Evolutionary conservation across 345 rosid genomes (phyloP), one percentile per base, ranked within the genome.

Genomic region (Syzygium aromaticum): DNA sequence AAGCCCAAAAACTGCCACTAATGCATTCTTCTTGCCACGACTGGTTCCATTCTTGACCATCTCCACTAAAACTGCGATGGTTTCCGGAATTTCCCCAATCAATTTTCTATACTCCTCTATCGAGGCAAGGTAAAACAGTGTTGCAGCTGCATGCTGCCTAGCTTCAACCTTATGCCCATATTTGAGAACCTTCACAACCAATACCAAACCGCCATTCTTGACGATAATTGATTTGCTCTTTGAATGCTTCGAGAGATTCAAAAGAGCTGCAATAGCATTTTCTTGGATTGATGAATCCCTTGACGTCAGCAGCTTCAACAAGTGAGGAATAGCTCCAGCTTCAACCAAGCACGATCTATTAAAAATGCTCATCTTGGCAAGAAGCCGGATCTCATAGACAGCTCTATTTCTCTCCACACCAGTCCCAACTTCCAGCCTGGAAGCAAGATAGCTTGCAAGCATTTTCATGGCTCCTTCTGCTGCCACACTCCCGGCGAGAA

Each of bases 341-440:
- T 95, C 98, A 78, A 93, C 93, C 87, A 95, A 92, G 90, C 98
- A 94, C 91, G 93, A 91, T 86, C 97, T 89, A 87, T 90, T 91
- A 88, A 94, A 95, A 91, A 92, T 88, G 93, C 91, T 95, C 82
- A 91, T 85, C 87, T 96, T 97, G 54, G 95, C 92, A 61, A 95
- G 95, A 87, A 94, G 63, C 86, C 98, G 92, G 82, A 95, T 91
- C 93, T 96, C 98, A 30, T 92, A 91, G 85, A 94, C 92, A 1
- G 95, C 96, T 82, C 90, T 94, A 53, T 87, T 91, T 89, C 73
- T 92, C 90, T 91, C 95, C 82, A 86, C 77, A 46, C 46, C 51
- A 4, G 87, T 87, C 51, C 95, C 97, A 46, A 83, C 86, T 4
- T 77, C 90, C 54, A 97, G 92, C 89, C 88, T 89, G 56, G 77